Base-by-base conservation (phyloP, 495 filamentous ascomycete species). In the Aspergillus campestris region DNA sequence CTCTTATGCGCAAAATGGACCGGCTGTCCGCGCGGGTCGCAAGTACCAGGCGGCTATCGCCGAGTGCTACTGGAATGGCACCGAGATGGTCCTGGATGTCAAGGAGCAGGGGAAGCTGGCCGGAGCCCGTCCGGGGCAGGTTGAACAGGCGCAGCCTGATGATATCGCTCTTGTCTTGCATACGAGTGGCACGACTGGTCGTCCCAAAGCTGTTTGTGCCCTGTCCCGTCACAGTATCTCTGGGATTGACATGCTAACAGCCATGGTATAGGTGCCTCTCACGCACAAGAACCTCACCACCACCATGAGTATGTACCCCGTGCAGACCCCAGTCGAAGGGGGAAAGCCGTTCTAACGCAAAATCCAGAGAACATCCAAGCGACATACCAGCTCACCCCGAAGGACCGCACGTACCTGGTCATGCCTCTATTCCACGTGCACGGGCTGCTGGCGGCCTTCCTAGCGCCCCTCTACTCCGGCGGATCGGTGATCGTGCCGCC, bases 401-500 rank as follows among this genome's bases (percentile, higher is more conserved):
- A 66, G 28, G 87, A 91, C 62, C 75, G 86, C 30, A 91, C 87
- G 31, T 79, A 86, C 65, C 74, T 94, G n/a, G 86, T 94, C 38
- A 94, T 91, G 87, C 87, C 87, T 7, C 73, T 94, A 3, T 91
- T 91, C 73, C 87, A 94, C 64, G 87, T 94, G 45, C 87, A 90
- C 60, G 87, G 87, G 18, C 74, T 94, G 3, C 73, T 90, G 5
- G 88, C 86, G 32, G 84, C 79, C 18, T 81, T 91, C 51, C 71
- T 94, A 7, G 83, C 86, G 6, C 83, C 87, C 5, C 74, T 94
- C 1, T 68, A 66, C 45, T 81, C 81, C 7, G 82, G 82, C 27
- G 84, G 86, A 34, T 86, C 84, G 11, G 80, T 88, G 47, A 73
- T 89, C 47, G 78, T 89, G 6, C 85, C 86, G 1, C 40, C 69